Percentiles rank a stretch among this genome's conserved stretches.
These are phyloP conservation scores for Mangifera indica DNA, from an alignment of 345 rosid genomes.

Conservation along the genomic window DNA sequence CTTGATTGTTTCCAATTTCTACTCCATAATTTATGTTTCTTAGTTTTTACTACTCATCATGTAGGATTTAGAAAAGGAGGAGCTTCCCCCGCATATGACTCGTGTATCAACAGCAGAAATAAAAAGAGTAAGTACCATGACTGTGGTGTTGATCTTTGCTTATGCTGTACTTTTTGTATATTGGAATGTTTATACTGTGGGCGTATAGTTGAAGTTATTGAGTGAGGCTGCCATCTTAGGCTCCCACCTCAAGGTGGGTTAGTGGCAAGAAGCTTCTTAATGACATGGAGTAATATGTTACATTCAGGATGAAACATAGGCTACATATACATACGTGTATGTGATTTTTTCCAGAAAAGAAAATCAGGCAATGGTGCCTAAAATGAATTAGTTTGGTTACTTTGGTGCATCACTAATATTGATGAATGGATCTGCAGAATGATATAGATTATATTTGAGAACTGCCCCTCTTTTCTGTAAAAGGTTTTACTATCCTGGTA, in stretches of 20 bases:
- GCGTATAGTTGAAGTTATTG: not conserved
- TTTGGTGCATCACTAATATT: not conserved
- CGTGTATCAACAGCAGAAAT: constrained; percentile 55
- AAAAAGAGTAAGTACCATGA: constrained; percentile 40
- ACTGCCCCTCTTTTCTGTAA: not conserved
- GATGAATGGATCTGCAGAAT: not conserved
- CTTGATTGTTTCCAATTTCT: not conserved
- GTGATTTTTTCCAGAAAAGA: not conserved
- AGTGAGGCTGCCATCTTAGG: not conserved
- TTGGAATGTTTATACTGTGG: not conserved
- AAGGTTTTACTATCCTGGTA: not conserved
- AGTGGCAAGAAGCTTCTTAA: not conserved
- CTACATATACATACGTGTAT: too few relatives aligned
- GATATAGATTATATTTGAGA: not conserved
- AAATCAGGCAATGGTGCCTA: not conserved
- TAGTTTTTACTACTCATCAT: constrained; percentile 1
- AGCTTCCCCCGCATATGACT: constrained; percentile 68
- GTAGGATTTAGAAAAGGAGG: constrained; percentile 63
- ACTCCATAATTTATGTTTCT: constrained; percentile 1
- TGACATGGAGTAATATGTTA: not conserved
- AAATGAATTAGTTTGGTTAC: not conserved
- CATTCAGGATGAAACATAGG: not conserved
- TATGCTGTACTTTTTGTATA: not conserved
- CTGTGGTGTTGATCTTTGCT: constrained; percentile 8
- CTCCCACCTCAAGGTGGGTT: not conserved